phyloP scores from a whole-genome alignment of 768 basidiomycete species.

The Leucosporidium yakuticum region DNA sequence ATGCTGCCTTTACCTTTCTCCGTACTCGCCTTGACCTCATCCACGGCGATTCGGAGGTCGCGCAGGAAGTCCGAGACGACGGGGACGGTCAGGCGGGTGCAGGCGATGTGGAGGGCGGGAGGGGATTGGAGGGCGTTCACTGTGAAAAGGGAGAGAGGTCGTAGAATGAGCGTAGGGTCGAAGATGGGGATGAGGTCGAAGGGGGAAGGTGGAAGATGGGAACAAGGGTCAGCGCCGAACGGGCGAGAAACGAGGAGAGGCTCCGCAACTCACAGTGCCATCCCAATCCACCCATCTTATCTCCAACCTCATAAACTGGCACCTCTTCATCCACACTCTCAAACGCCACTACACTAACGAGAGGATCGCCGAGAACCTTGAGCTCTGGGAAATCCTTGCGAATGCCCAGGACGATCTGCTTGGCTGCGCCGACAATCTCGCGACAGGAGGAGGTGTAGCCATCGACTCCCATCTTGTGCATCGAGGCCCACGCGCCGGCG shows the following conservation, averaged over 20 bases:
- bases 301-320: constrained; percentile 83
- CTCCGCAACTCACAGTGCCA: constrained; percentile 59
- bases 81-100: constrained; percentile 76
- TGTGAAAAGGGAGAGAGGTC: not conserved
- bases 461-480: constrained; percentile 83
- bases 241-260: not conserved
- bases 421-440: constrained; percentile 68
- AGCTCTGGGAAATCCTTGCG: constrained; percentile 67
- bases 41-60: constrained; percentile 73
- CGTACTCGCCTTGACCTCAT: constrained; percentile 55
- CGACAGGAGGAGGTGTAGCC: constrained; percentile 84
- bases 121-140: constrained; percentile 75
- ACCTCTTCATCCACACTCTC: constrained; percentile 50
- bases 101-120: constrained; percentile 83
- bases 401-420: constrained; percentile 64
- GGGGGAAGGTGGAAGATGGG: not conserved
- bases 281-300: constrained; percentile 73
- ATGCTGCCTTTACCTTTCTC: constrained; percentile 64
- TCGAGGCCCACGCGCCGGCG: constrained; percentile 92
- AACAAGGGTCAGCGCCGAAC: not conserved
- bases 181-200: no score
- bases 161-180: not conserved
- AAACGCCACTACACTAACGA: constrained; percentile 86
- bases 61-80: constrained; percentile 67
- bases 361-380: constrained; percentile 81